Conservation (phyloP, 2,329 filamentous ascomycete genomes). For the Paraconiothyrium brasiliense region DNA sequence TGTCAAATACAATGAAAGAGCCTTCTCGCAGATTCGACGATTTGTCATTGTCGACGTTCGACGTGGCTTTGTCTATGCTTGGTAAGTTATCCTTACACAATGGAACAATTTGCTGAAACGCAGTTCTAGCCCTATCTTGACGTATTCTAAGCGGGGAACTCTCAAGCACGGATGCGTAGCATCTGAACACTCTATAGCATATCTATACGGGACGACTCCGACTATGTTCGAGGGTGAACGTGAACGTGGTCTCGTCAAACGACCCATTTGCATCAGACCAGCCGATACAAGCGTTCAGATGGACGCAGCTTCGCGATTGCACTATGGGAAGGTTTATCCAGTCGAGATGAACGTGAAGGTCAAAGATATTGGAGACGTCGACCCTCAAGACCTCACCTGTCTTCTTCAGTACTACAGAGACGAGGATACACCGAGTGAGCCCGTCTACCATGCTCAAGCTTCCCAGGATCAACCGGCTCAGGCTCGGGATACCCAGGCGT, state of each 20-base stretch:
- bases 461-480: too few species aligned
- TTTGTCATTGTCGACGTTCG: constrained; percentile 36
- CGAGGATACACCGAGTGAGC: too few species aligned
- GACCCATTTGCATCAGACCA: constrained; percentile 47
- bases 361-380: constrained; percentile 52
- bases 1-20: constrained; percentile 24
- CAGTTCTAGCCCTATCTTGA: constrained; percentile 50
- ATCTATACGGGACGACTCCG: constrained; percentile 29
- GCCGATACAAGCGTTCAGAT: constrained; percentile 32
- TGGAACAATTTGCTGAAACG: constrained; percentile 4
- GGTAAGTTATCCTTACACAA: too few species aligned
- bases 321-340: constrained; percentile 52
- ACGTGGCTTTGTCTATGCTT: constrained; percentile 35
- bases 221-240: constrained; percentile 33
- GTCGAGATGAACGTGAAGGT: constrained; percentile 58
- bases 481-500: too few species aligned
- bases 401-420: constrained; percentile 25
- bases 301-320: constrained; percentile 48
- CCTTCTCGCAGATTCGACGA: constrained; percentile 36
- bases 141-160: constrained; percentile 50
- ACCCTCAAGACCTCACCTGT: constrained; percentile 31
- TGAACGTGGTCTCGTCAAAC: constrained; percentile 47
- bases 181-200: constrained; percentile 51
- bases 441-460: too few species aligned
- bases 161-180: constrained; percentile 48